phyloP scores from a whole-genome alignment of 805 yeast genomes.

The Wickerhamiella domercqiae region DNA sequence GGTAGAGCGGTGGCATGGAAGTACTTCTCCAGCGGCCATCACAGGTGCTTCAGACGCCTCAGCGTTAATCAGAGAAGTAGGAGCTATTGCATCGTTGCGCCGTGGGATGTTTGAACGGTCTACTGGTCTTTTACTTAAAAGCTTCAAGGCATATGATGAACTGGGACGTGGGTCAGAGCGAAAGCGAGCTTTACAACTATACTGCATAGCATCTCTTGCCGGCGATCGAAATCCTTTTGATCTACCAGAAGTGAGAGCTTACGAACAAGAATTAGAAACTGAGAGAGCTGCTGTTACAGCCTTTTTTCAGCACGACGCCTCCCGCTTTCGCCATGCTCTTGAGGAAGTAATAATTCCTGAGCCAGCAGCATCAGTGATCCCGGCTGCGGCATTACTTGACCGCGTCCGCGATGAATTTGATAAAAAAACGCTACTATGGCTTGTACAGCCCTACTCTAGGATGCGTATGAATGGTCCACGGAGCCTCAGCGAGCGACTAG shows the following conservation, averaged over 20 bases:
- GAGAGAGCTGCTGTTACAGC: conserved; percentile 24
- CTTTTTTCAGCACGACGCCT: conserved; percentile 18
- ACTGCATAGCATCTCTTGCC: conserved; percentile 37
- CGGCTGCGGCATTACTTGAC: conserved; percentile 10
- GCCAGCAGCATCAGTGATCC: conserved; percentile 1
- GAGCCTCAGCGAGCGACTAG: conserved; percentile 17
- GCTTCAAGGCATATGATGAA: conserved; percentile 47
- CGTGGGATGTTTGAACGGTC: conserved; percentile 40
- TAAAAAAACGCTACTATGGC: conserved; percentile 18
- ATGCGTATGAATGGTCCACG: conserved; percentile 17
- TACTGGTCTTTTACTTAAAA: conserved; percentile 36
- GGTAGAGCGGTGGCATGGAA: conserved; percentile 34
- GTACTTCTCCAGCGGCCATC: conserved; percentile 40
- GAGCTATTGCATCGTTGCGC: conserved; percentile 52
- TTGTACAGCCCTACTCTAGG: conserved; percentile 21
- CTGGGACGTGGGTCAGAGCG: conserved; percentile 45
- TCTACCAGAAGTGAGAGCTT: conserved; percentile 53
- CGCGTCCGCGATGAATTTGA: conserved; percentile 19
- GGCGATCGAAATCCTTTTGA: conserved; percentile 63
- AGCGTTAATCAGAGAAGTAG: conserved; percentile 65
- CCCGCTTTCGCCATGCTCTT: conserved; percentile 13
- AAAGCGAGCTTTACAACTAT: conserved; percentile 41
- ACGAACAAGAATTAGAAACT: conserved; percentile 23
- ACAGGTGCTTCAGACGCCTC: conserved; percentile 61
- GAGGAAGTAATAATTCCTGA: not conserved